Base-by-base conservation (phyloP, 305 asterid genomes). In the Stenogyne calaminthoides region DNA sequence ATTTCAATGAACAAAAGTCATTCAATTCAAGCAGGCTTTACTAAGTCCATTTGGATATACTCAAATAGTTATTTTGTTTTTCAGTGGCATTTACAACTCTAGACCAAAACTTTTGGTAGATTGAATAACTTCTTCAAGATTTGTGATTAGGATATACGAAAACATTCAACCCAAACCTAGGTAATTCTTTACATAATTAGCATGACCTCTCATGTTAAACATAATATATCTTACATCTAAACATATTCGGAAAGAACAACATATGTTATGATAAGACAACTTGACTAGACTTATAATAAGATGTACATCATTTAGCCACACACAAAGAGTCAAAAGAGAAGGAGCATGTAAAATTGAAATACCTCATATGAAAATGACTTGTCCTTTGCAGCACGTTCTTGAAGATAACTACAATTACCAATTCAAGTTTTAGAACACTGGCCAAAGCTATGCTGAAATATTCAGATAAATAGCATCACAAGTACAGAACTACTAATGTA, bases 291-390 rank as follows among this genome's bases (percentile, higher is more conserved):
- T 34, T 20, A 51, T 20, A 64, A 56, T 20, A 63, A 18, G 54
- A 40, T 46, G 19, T 19, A 57, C 22, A 66, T 25, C 42, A 10
- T 64, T 39, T 36, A 67, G 52, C 44, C 67, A 67, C 52, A 70
- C 16, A 18, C 19, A 72, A 25, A 54, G 51, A n/a, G 7, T 3
- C 6, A 32, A 32, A 5, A 32, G 36, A 44, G 6, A 9, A 37
- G 52, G 37, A 66, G 22, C 22, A 19, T 62, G 36, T 9, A 15
- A 49, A 49, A 44, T 22, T 59, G 52, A 56, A 72, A 80, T 88
- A 91, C 99, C 99, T 95, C 99, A 69, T 88, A 95, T 18, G 98
- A 67, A 84, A 95, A 95, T 29, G 90, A 72, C 76, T 78, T 78
- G 83, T 95, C 96, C 82, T 84, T 90, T 40, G 84, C 86, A 6